A percentile compares a stretch with the other conserved stretches of the same genome.
Conservation (phyloP, 2,329 filamentous ascomycete genomes). For the Clonostachys sp. region DNA sequence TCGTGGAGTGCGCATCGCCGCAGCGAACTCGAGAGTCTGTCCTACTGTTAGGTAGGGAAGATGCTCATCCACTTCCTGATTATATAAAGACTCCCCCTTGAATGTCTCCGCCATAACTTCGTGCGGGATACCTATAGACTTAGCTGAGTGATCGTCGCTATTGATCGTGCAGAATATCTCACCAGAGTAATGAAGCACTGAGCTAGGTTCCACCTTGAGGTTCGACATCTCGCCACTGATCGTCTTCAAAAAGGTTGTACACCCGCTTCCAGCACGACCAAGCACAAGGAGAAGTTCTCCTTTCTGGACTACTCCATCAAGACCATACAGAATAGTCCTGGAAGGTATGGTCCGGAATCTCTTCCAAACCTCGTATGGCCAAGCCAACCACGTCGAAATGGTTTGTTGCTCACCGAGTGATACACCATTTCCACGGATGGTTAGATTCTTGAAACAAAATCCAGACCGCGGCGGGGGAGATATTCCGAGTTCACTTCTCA, state of each 20-base stretch:
- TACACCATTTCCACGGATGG: too few species aligned
- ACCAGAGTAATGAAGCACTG: background rate
- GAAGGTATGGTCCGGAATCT: too few species aligned
- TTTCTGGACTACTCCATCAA: background rate
- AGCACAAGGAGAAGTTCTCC: slow-evolving; percentile 20
- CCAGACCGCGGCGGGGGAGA: too few species aligned
- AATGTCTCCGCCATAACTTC: slow-evolving; percentile 17
- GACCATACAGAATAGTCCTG: too few species aligned
- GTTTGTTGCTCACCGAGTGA: too few species aligned
- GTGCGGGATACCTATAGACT: slow-evolving; percentile 7
- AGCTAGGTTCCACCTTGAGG: slow-evolving; percentile 34
- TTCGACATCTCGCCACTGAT: slow-evolving; percentile 42
- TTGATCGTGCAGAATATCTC: slow-evolving; percentile 29
- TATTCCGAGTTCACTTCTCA: too few species aligned
- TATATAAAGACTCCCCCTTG: slow-evolving; percentile 50
- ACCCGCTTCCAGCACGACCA: slow-evolving; percentile 46
- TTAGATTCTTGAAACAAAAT: too few species aligned
- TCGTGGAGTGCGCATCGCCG: slow-evolving; percentile 52
- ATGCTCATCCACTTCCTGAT: slow-evolving; percentile 57
- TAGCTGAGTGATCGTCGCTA: too few species aligned
- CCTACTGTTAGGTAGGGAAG: slow-evolving; percentile 61
- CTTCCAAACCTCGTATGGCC: too few species aligned
- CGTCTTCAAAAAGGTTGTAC: slow-evolving; percentile 48
- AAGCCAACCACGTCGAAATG: too few species aligned
- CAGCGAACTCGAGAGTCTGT: slow-evolving; percentile 57